A percentile compares a stretch with the other conserved stretches of the same genome.
Evolutionary conservation across 2,329 filamentous ascomycete genomes (phyloP).

Genomic region (Nemania sp.): DNA sequence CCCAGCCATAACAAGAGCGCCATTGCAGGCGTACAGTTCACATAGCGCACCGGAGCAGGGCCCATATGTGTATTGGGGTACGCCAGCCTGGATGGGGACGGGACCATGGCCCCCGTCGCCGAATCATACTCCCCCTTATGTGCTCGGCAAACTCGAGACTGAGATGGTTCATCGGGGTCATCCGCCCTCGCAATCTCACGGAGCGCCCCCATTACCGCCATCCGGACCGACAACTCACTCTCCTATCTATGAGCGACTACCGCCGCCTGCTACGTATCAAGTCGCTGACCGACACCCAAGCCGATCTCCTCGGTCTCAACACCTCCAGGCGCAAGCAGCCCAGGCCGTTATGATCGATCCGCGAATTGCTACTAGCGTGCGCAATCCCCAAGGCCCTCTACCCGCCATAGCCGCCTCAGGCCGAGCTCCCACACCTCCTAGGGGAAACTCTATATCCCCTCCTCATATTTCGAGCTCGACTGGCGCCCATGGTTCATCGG

Average conservation of each 20-base stretch:
- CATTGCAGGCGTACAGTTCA: constrained; percentile 65
- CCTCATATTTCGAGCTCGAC: constrained; percentile 58
- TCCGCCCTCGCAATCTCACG: constrained; percentile 40
- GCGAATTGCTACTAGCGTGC: constrained; percentile 51
- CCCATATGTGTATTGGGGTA: constrained; percentile 54
- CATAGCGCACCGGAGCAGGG: constrained; percentile 47
- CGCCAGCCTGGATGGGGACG: constrained; percentile 50
- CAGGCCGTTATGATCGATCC: constrained; percentile 58
- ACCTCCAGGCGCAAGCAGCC: constrained; percentile 58
- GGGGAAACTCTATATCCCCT: constrained; percentile 63
- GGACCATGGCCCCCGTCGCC: constrained; percentile 54
- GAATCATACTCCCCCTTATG: constrained; percentile 54
- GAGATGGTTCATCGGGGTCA: constrained; percentile 47
- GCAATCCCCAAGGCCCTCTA: constrained; percentile 59
- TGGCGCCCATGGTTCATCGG: constrained; percentile 37
- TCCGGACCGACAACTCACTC: constrained; percentile 39
- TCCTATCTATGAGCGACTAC: constrained; percentile 45
- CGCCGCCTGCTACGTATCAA: constrained; percentile 44
- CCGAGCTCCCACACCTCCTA: constrained; percentile 57
- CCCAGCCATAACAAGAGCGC: constrained; percentile 82
- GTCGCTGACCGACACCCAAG: constrained; percentile 48
- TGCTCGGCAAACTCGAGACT: constrained; percentile 43
- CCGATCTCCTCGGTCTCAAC: constrained; percentile 58
- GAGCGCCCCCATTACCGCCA: constrained; percentile 26
- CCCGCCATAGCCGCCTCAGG: constrained; percentile 54